These are phyloP conservation scores for Mortierella hygrophila DNA, from an alignment of 192 early-diverging fungal species.

Conservation along the genomic window DNA sequence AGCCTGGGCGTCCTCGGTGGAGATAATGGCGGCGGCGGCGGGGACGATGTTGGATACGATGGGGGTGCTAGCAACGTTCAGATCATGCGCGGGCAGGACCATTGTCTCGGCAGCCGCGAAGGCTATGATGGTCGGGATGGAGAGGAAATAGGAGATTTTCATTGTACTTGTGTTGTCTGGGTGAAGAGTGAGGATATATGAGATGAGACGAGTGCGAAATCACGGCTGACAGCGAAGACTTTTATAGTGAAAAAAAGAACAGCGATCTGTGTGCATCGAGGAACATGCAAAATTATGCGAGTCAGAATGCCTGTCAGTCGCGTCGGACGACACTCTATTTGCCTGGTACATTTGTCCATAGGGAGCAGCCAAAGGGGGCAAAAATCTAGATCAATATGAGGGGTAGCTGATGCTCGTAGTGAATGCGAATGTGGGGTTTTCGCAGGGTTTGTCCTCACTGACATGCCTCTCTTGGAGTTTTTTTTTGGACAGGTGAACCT, in stretches of 20 bases:
- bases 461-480: background rate
- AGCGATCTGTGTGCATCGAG: background rate
- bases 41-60: background rate
- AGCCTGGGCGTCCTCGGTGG: background rate
- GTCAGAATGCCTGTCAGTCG: background rate
- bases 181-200: background rate
- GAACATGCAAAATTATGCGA: background rate
- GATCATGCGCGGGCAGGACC: background rate
- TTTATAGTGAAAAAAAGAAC: background rate
- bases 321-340: background rate
- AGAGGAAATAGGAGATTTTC: conserved; percentile 24
- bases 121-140: conserved; percentile 18
- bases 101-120: background rate
- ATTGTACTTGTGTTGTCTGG: background rate
- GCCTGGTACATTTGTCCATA: background rate
- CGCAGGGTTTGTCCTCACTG: no score
- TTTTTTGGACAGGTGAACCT: background rate
- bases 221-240: background rate
- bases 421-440: background rate
- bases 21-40: background rate
- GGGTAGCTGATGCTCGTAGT: background rate
- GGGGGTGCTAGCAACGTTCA: background rate
- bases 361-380: background rate
- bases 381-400: background rate
- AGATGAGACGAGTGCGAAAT: background rate